A percentile compares a stretch with the other conserved stretches of the same genome.
Evolutionary conservation across 257 asterid species (phyloP).

Genomic region (Jaltomata sinuosa): DNA sequence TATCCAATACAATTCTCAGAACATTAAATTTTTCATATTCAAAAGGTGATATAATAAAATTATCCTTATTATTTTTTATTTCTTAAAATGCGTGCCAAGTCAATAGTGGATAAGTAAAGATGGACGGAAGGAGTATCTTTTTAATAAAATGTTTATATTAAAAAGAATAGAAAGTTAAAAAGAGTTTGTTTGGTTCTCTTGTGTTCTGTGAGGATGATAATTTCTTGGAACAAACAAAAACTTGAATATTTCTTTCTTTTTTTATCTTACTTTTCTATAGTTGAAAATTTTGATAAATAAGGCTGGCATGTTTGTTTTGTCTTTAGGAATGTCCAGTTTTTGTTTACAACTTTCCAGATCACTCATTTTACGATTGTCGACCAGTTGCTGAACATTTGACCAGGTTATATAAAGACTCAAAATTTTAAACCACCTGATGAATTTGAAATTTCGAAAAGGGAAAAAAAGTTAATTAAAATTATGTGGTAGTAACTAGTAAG

Average conservation of each 20-base stretch:
- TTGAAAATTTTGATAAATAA: neutral
- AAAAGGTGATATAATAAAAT: too few relatives aligned
- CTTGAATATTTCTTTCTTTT: constrained; percentile 6
- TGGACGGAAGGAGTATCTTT: too few relatives aligned
- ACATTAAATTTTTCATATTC: too few relatives aligned
- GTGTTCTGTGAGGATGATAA: constrained; percentile 20
- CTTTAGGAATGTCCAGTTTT: constrained; percentile 16
- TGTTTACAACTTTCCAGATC: constrained; percentile 35
- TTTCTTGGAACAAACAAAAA: constrained; percentile 30
- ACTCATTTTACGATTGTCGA: constrained; percentile 19
- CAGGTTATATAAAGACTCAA: neutral
- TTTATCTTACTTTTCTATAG: constrained; percentile 14
- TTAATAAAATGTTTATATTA: neutral
- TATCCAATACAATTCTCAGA: too few relatives aligned
- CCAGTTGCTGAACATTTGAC: constrained; percentile 15
- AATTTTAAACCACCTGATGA: neutral
- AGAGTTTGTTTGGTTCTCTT: neutral
- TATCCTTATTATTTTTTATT: too few relatives aligned
- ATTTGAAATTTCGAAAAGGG: neutral
- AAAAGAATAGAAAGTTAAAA: neutral
- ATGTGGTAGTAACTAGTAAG: neutral
- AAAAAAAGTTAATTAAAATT: neutral
- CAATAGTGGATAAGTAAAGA: too few relatives aligned
- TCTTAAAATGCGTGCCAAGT: too few relatives aligned
- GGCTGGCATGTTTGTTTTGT: constrained; percentile 36